Evolutionary conservation across 805 yeast genomes (phyloP).

Genomic region (Nakazawaea ishiwadae): DNA sequence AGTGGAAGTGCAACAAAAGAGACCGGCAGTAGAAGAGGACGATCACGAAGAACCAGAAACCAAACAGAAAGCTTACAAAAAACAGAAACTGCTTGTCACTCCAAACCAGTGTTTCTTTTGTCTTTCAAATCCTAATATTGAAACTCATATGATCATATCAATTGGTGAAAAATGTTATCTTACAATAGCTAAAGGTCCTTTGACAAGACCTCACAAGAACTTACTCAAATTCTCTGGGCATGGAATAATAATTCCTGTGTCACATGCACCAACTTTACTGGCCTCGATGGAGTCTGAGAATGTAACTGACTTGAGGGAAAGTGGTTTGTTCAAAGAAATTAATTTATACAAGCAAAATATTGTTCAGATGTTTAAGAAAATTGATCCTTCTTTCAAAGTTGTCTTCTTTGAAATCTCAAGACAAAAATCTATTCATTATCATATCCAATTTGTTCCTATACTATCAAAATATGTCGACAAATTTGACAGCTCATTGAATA

Average conservation of each 20-base stretch:
- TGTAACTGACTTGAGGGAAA: constrained; percentile 21
- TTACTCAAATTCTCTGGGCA: constrained; percentile 69
- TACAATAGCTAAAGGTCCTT: constrained; percentile 84
- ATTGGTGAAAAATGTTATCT: constrained; percentile 64
- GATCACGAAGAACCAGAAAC: constrained; percentile 5
- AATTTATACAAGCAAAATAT: constrained; percentile 41
- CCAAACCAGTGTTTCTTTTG: constrained; percentile 79
- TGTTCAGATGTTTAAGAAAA: constrained; percentile 38
- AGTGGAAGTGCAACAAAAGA: constrained; percentile 7
- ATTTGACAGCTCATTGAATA: constrained; percentile 43
- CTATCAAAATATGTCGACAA: constrained; percentile 33
- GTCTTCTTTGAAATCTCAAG: constrained; percentile 71
- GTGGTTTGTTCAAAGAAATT: constrained; percentile 40
- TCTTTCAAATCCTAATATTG: constrained; percentile 71
- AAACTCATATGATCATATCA: constrained; percentile 74
- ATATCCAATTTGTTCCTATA: constrained; percentile 73
- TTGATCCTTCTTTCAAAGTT: constrained; percentile 38
- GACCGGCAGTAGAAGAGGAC: constrained; percentile 14
- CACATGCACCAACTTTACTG: constrained; percentile 50
- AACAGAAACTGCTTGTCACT: constrained; percentile 34
- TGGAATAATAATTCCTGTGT: constrained; percentile 73
- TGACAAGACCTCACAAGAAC: constrained; percentile 45
- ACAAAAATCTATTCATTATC: constrained; percentile 63
- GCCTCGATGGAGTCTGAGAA: constrained; percentile 22
- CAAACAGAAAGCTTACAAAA: constrained; percentile 15